phyloP scores from a whole-genome alignment of 2,329 filamentous ascomycete genomes.

The Diaporthe australafricana region DNA sequence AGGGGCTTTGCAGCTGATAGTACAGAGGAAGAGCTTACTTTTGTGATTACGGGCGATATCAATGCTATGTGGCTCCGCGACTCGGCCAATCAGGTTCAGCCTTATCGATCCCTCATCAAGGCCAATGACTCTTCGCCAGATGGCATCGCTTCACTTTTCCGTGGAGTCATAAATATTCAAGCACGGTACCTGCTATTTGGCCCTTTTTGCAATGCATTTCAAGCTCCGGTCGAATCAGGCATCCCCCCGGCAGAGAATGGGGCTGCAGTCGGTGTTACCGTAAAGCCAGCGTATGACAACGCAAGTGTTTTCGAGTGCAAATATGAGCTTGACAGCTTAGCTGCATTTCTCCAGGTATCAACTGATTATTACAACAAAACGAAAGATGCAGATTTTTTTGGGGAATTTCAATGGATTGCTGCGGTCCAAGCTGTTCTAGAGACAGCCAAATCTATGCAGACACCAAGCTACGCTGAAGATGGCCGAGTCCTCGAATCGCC shows the following conservation, averaged over 20 bases:
- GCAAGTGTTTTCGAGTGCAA: slow-evolving; percentile 92
- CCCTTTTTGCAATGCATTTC: slow-evolving; percentile 95
- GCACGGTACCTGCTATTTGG: slow-evolving; percentile 74
- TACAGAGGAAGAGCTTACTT: slow-evolving; percentile 71
- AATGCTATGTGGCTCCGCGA: slow-evolving; percentile 53
- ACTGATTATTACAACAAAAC: slow-evolving; percentile 84
- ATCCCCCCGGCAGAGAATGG: slow-evolving; percentile 68
- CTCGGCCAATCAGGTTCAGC: slow-evolving; percentile 76
- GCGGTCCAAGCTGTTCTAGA: slow-evolving; percentile 78
- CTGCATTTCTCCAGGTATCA: slow-evolving; percentile 84
- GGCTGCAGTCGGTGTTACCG: slow-evolving; percentile 69
- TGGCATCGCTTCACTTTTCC: slow-evolving; percentile 75
- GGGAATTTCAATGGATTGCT: slow-evolving; percentile 76
- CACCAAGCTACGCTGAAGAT: slow-evolving; percentile 77
- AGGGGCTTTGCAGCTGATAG: slow-evolving; percentile 68
- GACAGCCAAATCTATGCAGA: slow-evolving; percentile 76
- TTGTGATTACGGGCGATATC: slow-evolving; percentile 69
- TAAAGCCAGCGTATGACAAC: slow-evolving; percentile 74
- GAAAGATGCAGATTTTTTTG: slow-evolving; percentile 78
- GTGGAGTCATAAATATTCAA: slow-evolving; percentile 82
- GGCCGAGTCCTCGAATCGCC: slow-evolving; percentile 65
- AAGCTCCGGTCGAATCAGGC: slow-evolving; percentile 82
- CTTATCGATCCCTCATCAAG: slow-evolving; percentile 74
- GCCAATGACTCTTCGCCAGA: slow-evolving; percentile 58
- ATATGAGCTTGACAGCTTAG: slow-evolving; percentile 92